A percentile compares a stretch with the other conserved stretches of the same genome.
phyloP scores from a whole-genome alignment of 495 filamentous ascomycete species.

The Lophiostoma macrostomum region DNA sequence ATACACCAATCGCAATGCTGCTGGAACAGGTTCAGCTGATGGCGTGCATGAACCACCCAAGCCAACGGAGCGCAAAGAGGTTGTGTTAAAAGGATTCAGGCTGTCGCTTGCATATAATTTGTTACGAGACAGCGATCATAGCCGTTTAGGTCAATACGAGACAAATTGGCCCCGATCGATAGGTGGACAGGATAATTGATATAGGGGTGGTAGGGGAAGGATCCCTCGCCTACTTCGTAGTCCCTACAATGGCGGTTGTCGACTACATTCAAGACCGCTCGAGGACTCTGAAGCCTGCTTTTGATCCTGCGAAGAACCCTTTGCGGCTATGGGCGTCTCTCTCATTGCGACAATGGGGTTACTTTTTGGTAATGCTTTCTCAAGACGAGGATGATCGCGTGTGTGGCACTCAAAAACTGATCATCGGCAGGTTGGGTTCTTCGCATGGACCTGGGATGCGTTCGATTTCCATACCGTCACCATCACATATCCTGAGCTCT shows the following conservation, averaged over 20 bases:
- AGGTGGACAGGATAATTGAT: no score
- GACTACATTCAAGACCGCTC: background rate
- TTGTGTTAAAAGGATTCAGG: no score
- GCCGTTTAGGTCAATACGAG: no score
- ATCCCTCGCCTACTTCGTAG: no score
- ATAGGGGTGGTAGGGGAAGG: no score
- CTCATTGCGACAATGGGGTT: background rate
- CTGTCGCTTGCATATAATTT: no score
- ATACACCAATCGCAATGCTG: no score
- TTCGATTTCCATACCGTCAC: constrained; percentile 91
- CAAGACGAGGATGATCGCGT: background rate
- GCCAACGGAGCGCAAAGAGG: no score
- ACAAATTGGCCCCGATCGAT: no score
- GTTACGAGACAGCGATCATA: no score
- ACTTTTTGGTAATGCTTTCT: constrained; percentile 1
- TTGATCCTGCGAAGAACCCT: background rate
- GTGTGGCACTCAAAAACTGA: background rate
- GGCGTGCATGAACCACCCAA: no score
- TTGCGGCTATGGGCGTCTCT: background rate
- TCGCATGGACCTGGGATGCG: constrained; percentile 69
- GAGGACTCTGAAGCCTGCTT: background rate
- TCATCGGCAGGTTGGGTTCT: constrained; percentile 39
- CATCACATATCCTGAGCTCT: constrained; percentile 66
- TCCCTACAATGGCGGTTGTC: background rate
- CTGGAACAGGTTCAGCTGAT: no score